phyloP scores from a whole-genome alignment of 1,139 yeast species.

The Cylindricascospora bacillispora region DNA sequence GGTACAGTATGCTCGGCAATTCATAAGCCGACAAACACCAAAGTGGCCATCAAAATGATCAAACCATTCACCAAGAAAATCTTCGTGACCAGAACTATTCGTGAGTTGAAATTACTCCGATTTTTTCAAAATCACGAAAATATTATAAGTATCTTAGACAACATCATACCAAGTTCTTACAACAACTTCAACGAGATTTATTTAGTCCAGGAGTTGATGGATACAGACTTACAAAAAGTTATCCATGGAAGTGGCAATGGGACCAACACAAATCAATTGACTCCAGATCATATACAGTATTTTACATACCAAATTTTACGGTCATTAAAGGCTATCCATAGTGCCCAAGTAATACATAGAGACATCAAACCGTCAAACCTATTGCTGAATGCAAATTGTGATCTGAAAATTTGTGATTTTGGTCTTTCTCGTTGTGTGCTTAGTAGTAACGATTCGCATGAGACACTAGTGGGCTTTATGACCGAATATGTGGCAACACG shows the following conservation, averaged over 20 bases:
- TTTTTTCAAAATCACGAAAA: conserved; percentile 87
- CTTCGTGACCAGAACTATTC: conserved; percentile 73
- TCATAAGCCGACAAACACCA: conserved; percentile 58
- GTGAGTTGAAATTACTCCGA: conserved; percentile 77
- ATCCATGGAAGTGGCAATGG: too few species aligned
- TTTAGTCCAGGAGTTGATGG: conserved; percentile 60
- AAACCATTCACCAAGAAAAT: conserved; percentile 82
- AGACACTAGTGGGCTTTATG: conserved; percentile 35
- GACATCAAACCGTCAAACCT: conserved; percentile 85
- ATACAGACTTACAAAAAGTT: conserved; percentile 50
- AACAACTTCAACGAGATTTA: conserved; percentile 60
- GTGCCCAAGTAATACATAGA: conserved; percentile 67
- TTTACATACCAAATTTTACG: conserved; percentile 53
- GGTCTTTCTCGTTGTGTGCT: conserved; percentile 81
- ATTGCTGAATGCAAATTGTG: conserved; percentile 78
- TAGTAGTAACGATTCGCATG: conserved; percentile 35
- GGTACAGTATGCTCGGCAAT: conserved; percentile 91
- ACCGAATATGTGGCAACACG: conserved; percentile 72
- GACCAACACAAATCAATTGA: conserved; percentile 25
- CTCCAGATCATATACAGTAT: conserved; percentile 58
- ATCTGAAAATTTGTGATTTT: conserved; percentile 84
- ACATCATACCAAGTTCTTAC: conserved; percentile 59
- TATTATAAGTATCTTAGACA: conserved; percentile 86
- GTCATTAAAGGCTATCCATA: conserved; percentile 51
- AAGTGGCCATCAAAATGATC: conserved; percentile 88